Evolutionary conservation across 2,329 filamentous ascomycete species (phyloP).

Genomic region (Trichoderma sp.): DNA sequence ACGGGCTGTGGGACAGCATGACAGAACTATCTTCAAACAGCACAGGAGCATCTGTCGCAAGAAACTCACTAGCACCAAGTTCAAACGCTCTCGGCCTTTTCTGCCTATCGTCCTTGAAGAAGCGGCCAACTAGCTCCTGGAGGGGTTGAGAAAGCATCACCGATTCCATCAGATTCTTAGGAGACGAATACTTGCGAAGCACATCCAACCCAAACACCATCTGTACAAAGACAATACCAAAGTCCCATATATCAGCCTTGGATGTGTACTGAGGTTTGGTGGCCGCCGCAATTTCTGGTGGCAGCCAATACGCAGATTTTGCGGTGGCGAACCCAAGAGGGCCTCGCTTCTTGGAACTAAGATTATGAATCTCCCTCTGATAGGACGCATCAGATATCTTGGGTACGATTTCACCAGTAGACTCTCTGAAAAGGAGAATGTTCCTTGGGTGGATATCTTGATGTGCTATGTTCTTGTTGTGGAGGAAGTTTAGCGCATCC

Average conservation of each 20-base stretch:
- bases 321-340: slow-evolving; percentile 56
- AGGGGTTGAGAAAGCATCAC: slow-evolving; percentile 70
- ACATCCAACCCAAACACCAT: slow-evolving; percentile 88
- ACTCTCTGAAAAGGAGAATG: slow-evolving; percentile 69
- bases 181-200: slow-evolving; percentile 73
- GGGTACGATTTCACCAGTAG: slow-evolving; percentile 64
- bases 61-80: slow-evolving; percentile 61
- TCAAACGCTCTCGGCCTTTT: slow-evolving; percentile 82
- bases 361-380: slow-evolving; percentile 62
- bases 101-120: slow-evolving; percentile 81
- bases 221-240: slow-evolving; percentile 86
- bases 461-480: slow-evolving; percentile 80
- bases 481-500: slow-evolving; percentile 82
- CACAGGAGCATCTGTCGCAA: slow-evolving; percentile 62
- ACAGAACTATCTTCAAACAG: slow-evolving; percentile 45
- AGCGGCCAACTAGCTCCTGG: slow-evolving; percentile 74
- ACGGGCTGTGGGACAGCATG: slow-evolving; percentile 42
- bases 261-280: slow-evolving; percentile 62
- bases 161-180: slow-evolving; percentile 67
- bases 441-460: slow-evolving; percentile 78
- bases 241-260: slow-evolving; percentile 93
- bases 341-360: slow-evolving; percentile 52
- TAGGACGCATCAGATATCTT: slow-evolving; percentile 74
- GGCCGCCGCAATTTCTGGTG: slow-evolving; percentile 68
- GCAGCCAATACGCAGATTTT: slow-evolving; percentile 77